Evolutionary conservation across 495 filamentous ascomycete genomes (phyloP).

Genomic region (Podospora fimiseda): DNA sequence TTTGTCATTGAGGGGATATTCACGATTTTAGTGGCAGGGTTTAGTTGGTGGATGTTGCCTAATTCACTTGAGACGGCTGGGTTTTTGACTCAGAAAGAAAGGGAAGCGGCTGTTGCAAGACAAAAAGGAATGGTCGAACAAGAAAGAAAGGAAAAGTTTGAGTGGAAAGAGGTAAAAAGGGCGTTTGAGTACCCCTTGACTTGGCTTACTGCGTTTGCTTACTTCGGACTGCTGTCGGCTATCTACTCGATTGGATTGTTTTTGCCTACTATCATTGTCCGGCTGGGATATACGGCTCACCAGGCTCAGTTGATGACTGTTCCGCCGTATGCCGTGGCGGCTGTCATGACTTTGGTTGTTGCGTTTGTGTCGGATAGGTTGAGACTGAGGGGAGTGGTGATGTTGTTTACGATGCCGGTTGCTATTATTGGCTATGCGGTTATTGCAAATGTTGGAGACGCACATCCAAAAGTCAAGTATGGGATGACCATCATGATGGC

Average conservation of each 20-base stretch:
- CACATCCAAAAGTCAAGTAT: constrained; percentile 59
- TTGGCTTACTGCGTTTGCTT: constrained; percentile 41
- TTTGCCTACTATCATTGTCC: constrained; percentile 59
- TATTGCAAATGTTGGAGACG: constrained; percentile 38
- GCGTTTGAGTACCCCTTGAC: constrained; percentile 50
- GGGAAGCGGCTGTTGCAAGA: constrained; percentile 28
- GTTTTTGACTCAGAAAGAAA: constrained; percentile 44
- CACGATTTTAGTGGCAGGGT: constrained; percentile 45
- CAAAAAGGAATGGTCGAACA: constrained; percentile 26
- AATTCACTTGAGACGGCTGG: constrained; percentile 50
- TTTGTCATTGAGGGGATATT: constrained; percentile 44
- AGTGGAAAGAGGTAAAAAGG: constrained; percentile 54
- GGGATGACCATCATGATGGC: constrained; percentile 67
- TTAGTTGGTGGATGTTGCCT: constrained; percentile 49
- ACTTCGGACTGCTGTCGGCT: constrained; percentile 38
- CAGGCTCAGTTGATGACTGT: constrained; percentile 60
- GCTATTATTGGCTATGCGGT: constrained; percentile 63
- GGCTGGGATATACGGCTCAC: constrained; percentile 54
- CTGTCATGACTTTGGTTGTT: constrained; percentile 40
- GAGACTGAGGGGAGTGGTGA: constrained; percentile 36
- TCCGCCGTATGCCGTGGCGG: constrained; percentile 56
- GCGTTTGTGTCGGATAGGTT: constrained; percentile 39
- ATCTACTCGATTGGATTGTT: constrained; percentile 46
- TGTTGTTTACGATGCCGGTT: constrained; percentile 38
- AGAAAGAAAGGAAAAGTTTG: constrained; percentile 43